Conservation (phyloP, 2,329 filamentous ascomycete genomes). For the Penicillium sp. region DNA sequence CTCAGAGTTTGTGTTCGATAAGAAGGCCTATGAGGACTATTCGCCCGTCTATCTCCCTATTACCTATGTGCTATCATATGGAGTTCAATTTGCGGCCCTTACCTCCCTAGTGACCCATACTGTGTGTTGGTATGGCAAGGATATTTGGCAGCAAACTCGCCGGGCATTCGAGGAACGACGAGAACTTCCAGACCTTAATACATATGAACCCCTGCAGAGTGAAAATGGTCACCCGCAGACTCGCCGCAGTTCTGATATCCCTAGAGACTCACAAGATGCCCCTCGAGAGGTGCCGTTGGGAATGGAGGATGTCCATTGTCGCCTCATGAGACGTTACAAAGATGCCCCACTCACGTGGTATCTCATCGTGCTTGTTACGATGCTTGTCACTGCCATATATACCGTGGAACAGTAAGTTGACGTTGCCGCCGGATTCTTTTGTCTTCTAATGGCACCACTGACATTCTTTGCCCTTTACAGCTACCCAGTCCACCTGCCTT, state of each 20-base stretch:
- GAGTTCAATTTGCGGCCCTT: conserved; percentile 79
- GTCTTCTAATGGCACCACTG: conserved; percentile 4
- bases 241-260: conserved; percentile 11
- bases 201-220: conserved; percentile 54
- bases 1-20: conserved; percentile 73
- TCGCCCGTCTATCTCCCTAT: conserved; percentile 83
- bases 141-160: conserved; percentile 77
- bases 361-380: conserved; percentile 69
- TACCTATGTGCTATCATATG: conserved; percentile 84
- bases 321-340: conserved; percentile 78
- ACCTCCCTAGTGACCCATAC: conserved; percentile 80
- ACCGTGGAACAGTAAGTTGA: conserved; percentile 74
- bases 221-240: conserved; percentile 1
- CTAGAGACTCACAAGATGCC: conserved; percentile 26
- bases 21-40: conserved; percentile 74
- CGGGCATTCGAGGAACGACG: conserved; percentile 65
- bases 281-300: conserved; percentile 52
- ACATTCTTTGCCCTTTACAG: conserved; percentile 40
- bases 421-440: background rate
- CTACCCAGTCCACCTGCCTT: conserved; percentile 78
- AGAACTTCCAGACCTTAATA: conserved; percentile 48
- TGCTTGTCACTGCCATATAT: conserved; percentile 78
- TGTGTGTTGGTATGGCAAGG: conserved; percentile 77
- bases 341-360: conserved; percentile 85
- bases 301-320: conserved; percentile 79